Conservation (phyloP, 106 monocot genomes). For the Acorus gramineus region DNA sequence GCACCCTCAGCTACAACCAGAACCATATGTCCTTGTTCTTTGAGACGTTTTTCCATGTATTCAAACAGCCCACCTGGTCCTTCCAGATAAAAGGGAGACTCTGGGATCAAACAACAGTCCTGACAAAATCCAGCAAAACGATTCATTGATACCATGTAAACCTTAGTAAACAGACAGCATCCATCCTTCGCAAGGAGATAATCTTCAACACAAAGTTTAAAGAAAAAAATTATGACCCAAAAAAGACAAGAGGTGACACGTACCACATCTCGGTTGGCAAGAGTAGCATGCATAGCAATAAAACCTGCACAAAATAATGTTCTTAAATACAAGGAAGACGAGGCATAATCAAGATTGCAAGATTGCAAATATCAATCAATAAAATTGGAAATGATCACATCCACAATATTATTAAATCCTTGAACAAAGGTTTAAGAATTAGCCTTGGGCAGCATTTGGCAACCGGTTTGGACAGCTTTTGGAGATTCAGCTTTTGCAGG, state of each 20-base stretch:
- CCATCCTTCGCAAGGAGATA: not conserved
- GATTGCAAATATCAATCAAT: too few relatives aligned
- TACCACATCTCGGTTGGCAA: slow-evolving; percentile 72
- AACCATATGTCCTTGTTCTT: slow-evolving; percentile 61
- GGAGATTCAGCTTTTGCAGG: too few relatives aligned
- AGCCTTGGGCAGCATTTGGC: too few relatives aligned
- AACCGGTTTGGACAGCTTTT: too few relatives aligned
- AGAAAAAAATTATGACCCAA: not conserved
- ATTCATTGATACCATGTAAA: too few relatives aligned
- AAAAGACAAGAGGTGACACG: slow-evolving; percentile 2
- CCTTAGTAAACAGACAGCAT: too few relatives aligned
- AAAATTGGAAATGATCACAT: too few relatives aligned
- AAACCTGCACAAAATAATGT: slow-evolving; percentile 27
- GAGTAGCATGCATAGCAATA: slow-evolving; percentile 75
- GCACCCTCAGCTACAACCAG: slow-evolving; percentile 65
- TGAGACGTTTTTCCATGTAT: slow-evolving; percentile 50
- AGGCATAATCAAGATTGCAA: too few relatives aligned
- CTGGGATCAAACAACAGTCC: slow-evolving; percentile 80
- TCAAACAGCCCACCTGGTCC: slow-evolving; percentile 48
- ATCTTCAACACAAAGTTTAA: not conserved
- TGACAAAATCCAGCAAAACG: slow-evolving; percentile 10
- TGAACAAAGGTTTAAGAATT: too few relatives aligned
- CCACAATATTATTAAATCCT: too few relatives aligned
- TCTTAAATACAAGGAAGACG: too few relatives aligned
- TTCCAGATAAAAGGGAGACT: slow-evolving; percentile 58